These are phyloP conservation scores for Aspergillus amoenus DNA, from an alignment of 2,329 filamentous ascomycete genomes.

Conservation along the genomic window DNA sequence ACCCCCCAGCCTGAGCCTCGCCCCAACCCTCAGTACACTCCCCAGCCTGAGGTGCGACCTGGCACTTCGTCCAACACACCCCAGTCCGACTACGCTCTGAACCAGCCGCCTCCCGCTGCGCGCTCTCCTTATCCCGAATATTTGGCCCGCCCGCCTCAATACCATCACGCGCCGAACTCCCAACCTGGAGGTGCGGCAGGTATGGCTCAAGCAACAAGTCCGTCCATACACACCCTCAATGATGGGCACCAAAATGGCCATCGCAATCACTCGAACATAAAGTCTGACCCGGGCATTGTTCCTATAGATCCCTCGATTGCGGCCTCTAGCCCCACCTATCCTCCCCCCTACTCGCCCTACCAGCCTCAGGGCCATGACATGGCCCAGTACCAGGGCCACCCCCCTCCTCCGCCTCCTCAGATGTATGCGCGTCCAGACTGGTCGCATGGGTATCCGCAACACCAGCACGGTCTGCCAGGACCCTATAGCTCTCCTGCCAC, in stretches of 20 bases:
- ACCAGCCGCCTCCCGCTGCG: conserved; percentile 68
- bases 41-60: conserved; percentile 75
- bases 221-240: conserved; percentile 78
- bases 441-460: conserved; percentile 47
- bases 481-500: conserved; percentile 55
- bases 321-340: conserved; percentile 87
- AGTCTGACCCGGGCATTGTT: conserved; percentile 87
- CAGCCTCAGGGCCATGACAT: conserved; percentile 80
- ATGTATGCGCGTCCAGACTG: conserved; percentile 50
- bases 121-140: conserved; percentile 87
- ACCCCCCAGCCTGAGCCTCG: conserved; percentile 40
- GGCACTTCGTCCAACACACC: conserved; percentile 70
- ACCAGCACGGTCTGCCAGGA: conserved; percentile 49
- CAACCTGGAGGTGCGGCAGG: conserved; percentile 74
- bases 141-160: conserved; percentile 70
- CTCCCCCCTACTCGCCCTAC: conserved; percentile 85
- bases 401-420: conserved; percentile 44
- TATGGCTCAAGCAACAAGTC: conserved; percentile 99
- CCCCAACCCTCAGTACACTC: conserved; percentile 67
- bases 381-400: conserved; percentile 63
- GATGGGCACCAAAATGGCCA: conserved; percentile 73
- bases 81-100: conserved; percentile 83
- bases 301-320: conserved; percentile 99
- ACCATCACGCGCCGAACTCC: conserved; percentile 71
- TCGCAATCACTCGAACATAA: conserved; percentile 67